These are phyloP conservation scores for Russula emetica DNA, from an alignment of 768 basidiomycete genomes.

Conservation along the genomic window DNA sequence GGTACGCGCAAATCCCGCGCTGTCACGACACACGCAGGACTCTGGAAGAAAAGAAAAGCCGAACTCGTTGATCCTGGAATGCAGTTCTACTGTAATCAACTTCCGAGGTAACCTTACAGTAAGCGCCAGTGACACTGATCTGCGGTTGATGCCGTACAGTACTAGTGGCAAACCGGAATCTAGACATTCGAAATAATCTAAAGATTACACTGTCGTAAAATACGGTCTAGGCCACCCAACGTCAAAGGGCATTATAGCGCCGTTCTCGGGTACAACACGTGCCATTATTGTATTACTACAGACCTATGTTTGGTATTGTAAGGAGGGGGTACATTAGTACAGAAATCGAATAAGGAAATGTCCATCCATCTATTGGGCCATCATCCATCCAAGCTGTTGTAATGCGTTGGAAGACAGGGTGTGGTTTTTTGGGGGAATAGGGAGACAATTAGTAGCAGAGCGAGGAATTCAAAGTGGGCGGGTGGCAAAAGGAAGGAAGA, in stretches of 20 bases:
- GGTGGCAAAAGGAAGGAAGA: background rate
- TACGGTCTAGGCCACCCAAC: background rate
- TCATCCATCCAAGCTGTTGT: conserved; percentile 2
- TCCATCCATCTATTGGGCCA: background rate
- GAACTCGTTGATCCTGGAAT: too few relatives aligned
- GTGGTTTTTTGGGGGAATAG: background rate
- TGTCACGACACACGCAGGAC: too few relatives aligned
- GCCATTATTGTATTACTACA: background rate
- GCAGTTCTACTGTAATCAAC: too few relatives aligned
- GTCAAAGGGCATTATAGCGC: background rate
- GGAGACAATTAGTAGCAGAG: background rate
- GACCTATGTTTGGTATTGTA: background rate
- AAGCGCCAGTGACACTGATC: too few relatives aligned
- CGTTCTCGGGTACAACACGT: background rate
- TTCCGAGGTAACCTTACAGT: too few relatives aligned
- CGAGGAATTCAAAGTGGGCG: too few relatives aligned
- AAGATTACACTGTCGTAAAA: too few relatives aligned
- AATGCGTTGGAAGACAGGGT: background rate
- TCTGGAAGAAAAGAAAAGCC: too few relatives aligned
- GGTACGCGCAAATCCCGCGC: too few relatives aligned
- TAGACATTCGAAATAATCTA: too few relatives aligned
- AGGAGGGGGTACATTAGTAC: background rate
- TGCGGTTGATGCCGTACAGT: too few relatives aligned
- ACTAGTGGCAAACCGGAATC: too few relatives aligned
- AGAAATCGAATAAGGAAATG: background rate